These are phyloP conservation scores for Heliocybe sulcata DNA, from an alignment of 1,284 basidiomycete species.

Conservation along the genomic window DNA sequence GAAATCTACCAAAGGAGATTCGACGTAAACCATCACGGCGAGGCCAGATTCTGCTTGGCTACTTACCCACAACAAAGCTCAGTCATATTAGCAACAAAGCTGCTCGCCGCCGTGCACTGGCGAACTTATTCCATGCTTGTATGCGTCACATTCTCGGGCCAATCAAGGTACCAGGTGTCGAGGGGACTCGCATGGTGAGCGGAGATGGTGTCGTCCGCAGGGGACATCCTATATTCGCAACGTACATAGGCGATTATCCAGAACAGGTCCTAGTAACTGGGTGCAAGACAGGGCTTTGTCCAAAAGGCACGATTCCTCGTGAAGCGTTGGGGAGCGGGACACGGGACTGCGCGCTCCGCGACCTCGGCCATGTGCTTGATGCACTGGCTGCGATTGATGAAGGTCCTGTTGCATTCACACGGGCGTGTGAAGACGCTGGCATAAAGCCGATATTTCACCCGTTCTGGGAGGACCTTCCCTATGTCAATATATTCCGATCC, in stretches of 20 bases:
- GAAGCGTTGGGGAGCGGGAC: conserved; percentile 4
- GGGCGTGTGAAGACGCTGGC: conserved; percentile 6
- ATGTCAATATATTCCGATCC: conserved; percentile 23
- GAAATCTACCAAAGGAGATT: conserved; percentile 35
- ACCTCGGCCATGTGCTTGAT: conserved; percentile 4
- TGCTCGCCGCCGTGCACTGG: conserved; percentile 16
- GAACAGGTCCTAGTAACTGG: conserved; percentile 13
- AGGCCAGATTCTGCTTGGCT: conserved; percentile 29
- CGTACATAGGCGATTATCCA: conserved; percentile 17
- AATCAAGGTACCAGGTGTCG: conserved; percentile 16
- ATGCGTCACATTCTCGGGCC: conserved; percentile 21
- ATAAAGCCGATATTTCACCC: conserved; percentile 18
- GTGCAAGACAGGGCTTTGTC: conserved; percentile 11
- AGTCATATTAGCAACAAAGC: conserved; percentile 22
- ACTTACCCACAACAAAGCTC: conserved; percentile 27
- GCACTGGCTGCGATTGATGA: conserved; percentile 6
- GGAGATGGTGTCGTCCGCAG: conserved; percentile 18
- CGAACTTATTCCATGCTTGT: conserved; percentile 30
- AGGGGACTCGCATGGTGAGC: conserved; percentile 19
- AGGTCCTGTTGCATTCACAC: conserved; percentile 3
- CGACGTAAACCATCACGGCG: conserved; percentile 24
- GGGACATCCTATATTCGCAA: conserved; percentile 21
- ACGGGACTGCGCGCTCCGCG: background rate
- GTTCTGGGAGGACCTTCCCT: conserved; percentile 30
- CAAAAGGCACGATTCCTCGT: conserved; percentile 6